Evolutionary conservation across 1,139 yeast genomes (phyloP).

Genomic region (Debaryomycetaceae sp.): DNA sequence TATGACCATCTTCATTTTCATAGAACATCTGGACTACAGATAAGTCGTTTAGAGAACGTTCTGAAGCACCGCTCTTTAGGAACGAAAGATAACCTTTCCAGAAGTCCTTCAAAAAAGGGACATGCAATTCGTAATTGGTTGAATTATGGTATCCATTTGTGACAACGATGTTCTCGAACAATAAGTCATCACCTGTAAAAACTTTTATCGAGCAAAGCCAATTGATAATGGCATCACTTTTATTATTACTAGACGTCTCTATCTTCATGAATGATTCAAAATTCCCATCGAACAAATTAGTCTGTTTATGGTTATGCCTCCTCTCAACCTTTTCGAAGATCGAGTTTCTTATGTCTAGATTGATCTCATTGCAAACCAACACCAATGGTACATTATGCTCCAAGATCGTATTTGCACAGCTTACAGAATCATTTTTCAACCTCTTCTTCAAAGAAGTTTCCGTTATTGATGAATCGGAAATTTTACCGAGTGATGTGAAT

Average conservation of each 20-base stretch:
- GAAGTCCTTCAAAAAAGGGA: constrained; percentile 40
- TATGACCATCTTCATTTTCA: constrained; percentile 10
- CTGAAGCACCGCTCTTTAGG: constrained; percentile 31
- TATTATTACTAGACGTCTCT: constrained; percentile 11
- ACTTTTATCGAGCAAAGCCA: constrained; percentile 37
- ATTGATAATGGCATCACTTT: constrained; percentile 16
- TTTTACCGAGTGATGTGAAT: constrained; percentile 14
- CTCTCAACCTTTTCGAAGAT: not conserved
- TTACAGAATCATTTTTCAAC: constrained; percentile 1
- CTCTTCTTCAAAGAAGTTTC: constrained; percentile 6
- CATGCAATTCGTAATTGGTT: constrained; percentile 24
- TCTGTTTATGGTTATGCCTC: constrained; percentile 9
- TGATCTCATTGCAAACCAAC: constrained; percentile 6
- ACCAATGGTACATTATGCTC: constrained; percentile 7
- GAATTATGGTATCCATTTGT: constrained; percentile 33
- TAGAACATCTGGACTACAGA: constrained; percentile 32
- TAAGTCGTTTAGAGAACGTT: constrained; percentile 15
- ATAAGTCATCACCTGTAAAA: constrained; percentile 19
- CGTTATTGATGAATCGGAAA: constrained; percentile 4
- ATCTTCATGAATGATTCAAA: constrained; percentile 30
- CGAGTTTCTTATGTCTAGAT: constrained; percentile 1
- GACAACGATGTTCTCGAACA: constrained; percentile 28
- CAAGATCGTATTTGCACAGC: not conserved
- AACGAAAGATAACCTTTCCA: constrained; percentile 40
- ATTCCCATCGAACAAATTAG: constrained; percentile 23